phyloP scores from a whole-genome alignment of 176 grass and related monocot species.

The Aegilops bicornis region DNA sequence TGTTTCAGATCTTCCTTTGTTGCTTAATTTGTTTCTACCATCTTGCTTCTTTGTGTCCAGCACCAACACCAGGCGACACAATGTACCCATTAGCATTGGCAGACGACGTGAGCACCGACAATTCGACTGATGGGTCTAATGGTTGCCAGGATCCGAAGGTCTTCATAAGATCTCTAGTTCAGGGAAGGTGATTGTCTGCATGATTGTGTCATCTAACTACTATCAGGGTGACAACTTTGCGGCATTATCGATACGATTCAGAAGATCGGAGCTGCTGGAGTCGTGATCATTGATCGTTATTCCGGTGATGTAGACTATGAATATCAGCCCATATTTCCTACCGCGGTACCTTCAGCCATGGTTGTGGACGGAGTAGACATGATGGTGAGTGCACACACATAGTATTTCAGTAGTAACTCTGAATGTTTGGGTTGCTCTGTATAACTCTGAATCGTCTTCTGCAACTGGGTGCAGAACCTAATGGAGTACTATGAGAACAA shows the following conservation, averaged over 20 bases:
- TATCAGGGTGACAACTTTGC: constrained; percentile 25
- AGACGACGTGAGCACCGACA: constrained; percentile 47
- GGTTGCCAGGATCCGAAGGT: constrained; percentile 35
- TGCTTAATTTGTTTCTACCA: constrained; percentile 10
- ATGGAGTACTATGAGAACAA: constrained; percentile 63
- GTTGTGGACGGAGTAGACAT: constrained; percentile 31
- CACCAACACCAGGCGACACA: constrained; percentile 53
- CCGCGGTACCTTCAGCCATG: constrained; percentile 54
- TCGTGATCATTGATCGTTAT: constrained; percentile 51
- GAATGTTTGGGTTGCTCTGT: neutral
- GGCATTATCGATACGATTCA: constrained; percentile 42
- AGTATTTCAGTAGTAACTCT: neutral
- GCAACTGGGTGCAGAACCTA: constrained; percentile 37
- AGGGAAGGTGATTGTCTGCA: constrained; percentile 74
- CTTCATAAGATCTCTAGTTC: constrained; percentile 55
- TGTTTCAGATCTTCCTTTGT: neutral
- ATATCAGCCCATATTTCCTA: constrained; percentile 38
- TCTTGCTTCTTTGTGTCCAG: constrained; percentile 39
- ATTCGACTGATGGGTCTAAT: constrained; percentile 23
- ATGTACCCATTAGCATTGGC: constrained; percentile 59
- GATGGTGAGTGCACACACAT: constrained; percentile 34
- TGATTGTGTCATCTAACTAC: constrained; percentile 29
- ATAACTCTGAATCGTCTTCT: neutral
- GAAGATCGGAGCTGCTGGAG: constrained; percentile 61
- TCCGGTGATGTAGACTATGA: constrained; percentile 33